phyloP scores from a whole-genome alignment of 2,329 filamentous ascomycete species.

The Fusarium domesticum region DNA sequence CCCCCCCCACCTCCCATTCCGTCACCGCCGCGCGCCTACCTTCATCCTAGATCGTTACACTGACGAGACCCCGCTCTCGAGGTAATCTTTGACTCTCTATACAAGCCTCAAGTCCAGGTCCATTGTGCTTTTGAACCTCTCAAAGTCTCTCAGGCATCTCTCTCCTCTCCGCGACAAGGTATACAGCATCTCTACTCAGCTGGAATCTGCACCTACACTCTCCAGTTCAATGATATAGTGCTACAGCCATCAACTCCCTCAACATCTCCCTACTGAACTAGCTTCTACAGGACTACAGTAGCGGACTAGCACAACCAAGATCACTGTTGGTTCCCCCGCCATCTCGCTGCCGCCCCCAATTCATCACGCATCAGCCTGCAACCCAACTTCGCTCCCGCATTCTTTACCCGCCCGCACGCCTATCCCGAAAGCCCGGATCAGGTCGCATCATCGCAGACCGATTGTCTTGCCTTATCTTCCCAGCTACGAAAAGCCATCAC shows the following conservation, averaged over 20 bases:
- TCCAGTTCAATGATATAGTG: too few species aligned
- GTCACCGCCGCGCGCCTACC: conserved; percentile 27
- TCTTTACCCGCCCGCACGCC: conserved; percentile 12
- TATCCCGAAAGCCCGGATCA: conserved; percentile 17
- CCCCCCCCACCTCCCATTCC: conserved; percentile 23
- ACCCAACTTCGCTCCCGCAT: conserved; percentile 14
- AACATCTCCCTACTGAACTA: too few species aligned
- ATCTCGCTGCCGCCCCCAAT: conserved; percentile 24
- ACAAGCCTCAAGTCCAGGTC: conserved; percentile 12
- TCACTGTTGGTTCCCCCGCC: conserved; percentile 10
- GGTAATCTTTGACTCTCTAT: conserved; percentile 10
- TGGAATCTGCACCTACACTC: too few species aligned
- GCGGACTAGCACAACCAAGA: conserved; percentile 4
- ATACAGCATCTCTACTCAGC: too few species aligned
- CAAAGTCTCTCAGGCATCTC: conserved; percentile 13
- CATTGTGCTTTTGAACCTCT: conserved; percentile 11
- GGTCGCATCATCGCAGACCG: conserved; percentile 35
- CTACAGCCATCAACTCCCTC: too few species aligned
- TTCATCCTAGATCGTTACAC: conserved; percentile 10
- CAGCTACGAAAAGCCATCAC: conserved; percentile 8
- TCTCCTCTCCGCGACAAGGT: too few species aligned
- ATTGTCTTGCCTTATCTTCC: conserved; percentile 15
- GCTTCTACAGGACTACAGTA: too few species aligned
- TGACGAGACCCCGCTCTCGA: conserved; percentile 25
- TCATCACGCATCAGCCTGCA: conserved; percentile 19